A percentile compares a stretch with the other conserved stretches of the same genome.
Evolutionary conservation across 75 land plant genomes (phyloP).

Genomic region (Pseudotsuga menziesii): DNA sequence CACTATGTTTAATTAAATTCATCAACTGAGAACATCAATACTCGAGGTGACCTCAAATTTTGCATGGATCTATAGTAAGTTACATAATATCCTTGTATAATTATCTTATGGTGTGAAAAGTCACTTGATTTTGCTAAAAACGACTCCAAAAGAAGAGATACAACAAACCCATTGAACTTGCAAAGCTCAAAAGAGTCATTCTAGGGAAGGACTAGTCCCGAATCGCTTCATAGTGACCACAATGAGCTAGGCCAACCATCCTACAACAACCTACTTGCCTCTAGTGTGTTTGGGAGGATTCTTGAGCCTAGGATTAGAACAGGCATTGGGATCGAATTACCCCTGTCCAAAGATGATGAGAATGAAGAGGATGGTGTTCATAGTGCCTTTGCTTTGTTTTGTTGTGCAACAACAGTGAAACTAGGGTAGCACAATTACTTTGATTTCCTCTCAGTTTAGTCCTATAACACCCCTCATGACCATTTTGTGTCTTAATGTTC

Average conservation of each 20-base stretch:
- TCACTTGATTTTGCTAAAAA: too few relatives aligned
- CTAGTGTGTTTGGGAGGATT: slow-evolving; percentile 20
- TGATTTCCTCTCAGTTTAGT: background rate
- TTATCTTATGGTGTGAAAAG: too few relatives aligned
- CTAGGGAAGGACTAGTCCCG: slow-evolving; percentile 38
- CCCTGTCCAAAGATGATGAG: background rate
- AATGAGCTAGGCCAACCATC: slow-evolving; percentile 48
- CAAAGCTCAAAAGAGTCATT: slow-evolving; percentile 39
- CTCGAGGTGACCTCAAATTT: too few relatives aligned
- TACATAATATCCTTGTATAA: too few relatives aligned
- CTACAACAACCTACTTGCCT: slow-evolving; percentile 54
- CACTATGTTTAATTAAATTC: too few relatives aligned
- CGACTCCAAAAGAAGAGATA: background rate
- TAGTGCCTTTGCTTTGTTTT: slow-evolving; percentile 2
- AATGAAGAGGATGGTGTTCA: background rate
- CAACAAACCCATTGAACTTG: slow-evolving; percentile 46
- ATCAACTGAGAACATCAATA: too few relatives aligned
- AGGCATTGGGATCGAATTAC: background rate
- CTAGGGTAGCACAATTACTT: background rate
- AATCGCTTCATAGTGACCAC: slow-evolving; percentile 44
- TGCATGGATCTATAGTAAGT: too few relatives aligned
- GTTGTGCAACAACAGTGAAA: background rate
- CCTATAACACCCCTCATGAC: background rate
- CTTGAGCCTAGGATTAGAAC: slow-evolving; percentile 25
- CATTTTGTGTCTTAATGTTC: background rate